Conservation (phyloP, 108 stramenopile species). For the Cyclotella kingstonii region DNA sequence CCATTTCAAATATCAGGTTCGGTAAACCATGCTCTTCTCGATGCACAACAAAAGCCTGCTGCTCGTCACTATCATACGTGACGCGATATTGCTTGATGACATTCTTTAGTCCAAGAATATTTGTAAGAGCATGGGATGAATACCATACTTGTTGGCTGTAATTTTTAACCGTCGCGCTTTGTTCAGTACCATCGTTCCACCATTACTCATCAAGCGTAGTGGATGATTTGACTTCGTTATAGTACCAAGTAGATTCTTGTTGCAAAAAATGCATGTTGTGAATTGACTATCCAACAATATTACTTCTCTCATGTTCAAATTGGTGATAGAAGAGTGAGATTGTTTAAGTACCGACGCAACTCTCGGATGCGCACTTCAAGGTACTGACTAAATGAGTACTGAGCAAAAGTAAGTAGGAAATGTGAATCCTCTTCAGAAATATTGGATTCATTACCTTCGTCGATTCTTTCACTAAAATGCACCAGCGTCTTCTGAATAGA, state of each 20-base stretch:
- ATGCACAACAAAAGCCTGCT: constrained; percentile 2
- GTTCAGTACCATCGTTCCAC: neutral
- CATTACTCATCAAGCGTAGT: neutral
- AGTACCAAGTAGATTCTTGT: neutral
- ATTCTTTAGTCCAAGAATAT: constrained; percentile 7
- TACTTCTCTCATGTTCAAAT: too few species aligned
- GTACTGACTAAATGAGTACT: too few species aligned
- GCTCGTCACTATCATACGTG: constrained; percentile 16
- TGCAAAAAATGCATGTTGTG: too few species aligned
- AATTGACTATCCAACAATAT: too few species aligned
- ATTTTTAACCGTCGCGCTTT: neutral
- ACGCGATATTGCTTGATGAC: constrained; percentile 5
- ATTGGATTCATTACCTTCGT: too few species aligned
- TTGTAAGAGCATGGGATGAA: constrained; percentile 6
- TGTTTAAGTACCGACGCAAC: too few species aligned
- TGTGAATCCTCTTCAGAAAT: too few species aligned
- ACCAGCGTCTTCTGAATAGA: too few species aligned
- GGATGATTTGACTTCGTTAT: neutral
- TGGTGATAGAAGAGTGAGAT: too few species aligned
- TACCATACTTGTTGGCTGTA: constrained; percentile 3
- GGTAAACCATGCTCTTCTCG: constrained; percentile 8
- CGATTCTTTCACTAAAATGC: too few species aligned
- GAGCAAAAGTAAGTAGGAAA: too few species aligned
- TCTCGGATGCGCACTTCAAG: too few species aligned
- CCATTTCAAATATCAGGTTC: constrained; percentile 18